These are phyloP conservation scores for Entophlyctis luteolus DNA, from an alignment of 192 early-diverging fungal species.

Conservation along the genomic window DNA sequence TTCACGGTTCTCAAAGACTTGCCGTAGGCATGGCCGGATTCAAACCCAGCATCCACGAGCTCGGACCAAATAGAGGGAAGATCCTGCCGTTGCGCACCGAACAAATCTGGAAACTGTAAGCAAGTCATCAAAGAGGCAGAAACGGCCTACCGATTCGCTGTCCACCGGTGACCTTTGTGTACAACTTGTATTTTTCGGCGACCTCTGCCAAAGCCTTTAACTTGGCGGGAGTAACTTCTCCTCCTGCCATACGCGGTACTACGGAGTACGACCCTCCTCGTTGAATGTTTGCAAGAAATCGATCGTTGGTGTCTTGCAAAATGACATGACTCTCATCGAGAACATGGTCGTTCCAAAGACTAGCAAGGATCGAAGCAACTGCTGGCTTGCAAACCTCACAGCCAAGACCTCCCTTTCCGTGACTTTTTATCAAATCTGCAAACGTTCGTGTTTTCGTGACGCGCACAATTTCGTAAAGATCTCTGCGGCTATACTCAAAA, in stretches of 20 bases:
- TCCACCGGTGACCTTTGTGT: slow-evolving; percentile 68
- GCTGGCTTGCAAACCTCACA: slow-evolving; percentile 62
- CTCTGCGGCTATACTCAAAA: slow-evolving; percentile 54
- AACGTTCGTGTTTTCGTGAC: slow-evolving; percentile 55
- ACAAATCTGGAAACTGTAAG: slow-evolving; percentile 35
- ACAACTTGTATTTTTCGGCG: slow-evolving; percentile 60
- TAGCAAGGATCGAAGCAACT: slow-evolving; percentile 61
- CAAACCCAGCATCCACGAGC: slow-evolving; percentile 59
- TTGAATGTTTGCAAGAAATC: slow-evolving; percentile 67
- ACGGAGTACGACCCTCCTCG: slow-evolving; percentile 64
- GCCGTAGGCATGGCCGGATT: slow-evolving; percentile 68
- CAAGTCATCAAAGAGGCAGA: background rate
- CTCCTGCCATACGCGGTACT: slow-evolving; percentile 60
- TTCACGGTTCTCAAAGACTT: slow-evolving; percentile 68
- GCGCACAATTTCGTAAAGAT: slow-evolving; percentile 60
- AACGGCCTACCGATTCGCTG: slow-evolving; percentile 55
- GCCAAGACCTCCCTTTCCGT: slow-evolving; percentile 44
- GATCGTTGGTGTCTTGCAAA: slow-evolving; percentile 68
- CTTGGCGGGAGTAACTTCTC: slow-evolving; percentile 67
- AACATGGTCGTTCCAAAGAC: slow-evolving; percentile 63
- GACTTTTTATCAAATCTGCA: slow-evolving; percentile 43
- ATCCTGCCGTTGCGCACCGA: slow-evolving; percentile 65
- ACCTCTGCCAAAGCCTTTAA: slow-evolving; percentile 56
- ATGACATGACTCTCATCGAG: slow-evolving; percentile 42
- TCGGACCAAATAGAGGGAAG: slow-evolving; percentile 65